Base-by-base conservation (phyloP, 768 basidiomycete species). In the Lyophyllum decastes region DNA sequence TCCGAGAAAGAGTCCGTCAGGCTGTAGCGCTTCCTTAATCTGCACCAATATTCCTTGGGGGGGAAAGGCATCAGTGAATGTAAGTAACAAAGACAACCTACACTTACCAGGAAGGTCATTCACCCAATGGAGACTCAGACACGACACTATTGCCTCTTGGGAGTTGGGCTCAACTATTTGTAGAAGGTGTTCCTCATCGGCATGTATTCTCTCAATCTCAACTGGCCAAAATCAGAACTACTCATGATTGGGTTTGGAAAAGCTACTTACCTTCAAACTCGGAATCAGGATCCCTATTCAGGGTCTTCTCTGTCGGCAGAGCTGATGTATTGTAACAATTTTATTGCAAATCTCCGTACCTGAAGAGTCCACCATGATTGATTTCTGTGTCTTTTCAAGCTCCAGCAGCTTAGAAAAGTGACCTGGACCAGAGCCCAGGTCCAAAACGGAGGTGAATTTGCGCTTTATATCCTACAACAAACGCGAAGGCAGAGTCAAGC, bases 1-100 rank as follows among this genome's bases (percentile, higher is more conserved):
- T 14, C 89, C 95, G 17, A 99, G 79, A 68, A 99, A 98, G 27
- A 98, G 83, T 2, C 96, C 97, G 69, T 98, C 96, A 0, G 95
- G 92, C 63, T 85, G 79, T 12, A 99, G 74, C 1, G 87, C 85
- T 72, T 92, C 87, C 62, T 84, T 86, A 55, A 97, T 92, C 68
- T 98, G 97, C 9, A 93, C 80, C 11, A 99, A 78, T 0, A 87
- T 78, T 7, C 94, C 95, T 95, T 19, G 4, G 50, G 14, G 49
- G 6, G 22, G 1, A 49, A 49, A 44, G 16, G 57, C 54, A n/a
- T 21, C 27, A 50, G 47, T 48, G 52, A 33, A 55, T 34, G 45
- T 26, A 55, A 41, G 41, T 11, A 22, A 27, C 17, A 33, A 8
- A 27, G 46, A 54, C 49, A 41, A 51, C 21, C 40, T 49, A 21